Evolutionary conservation across 495 filamentous ascomycete genomes (phyloP).

Genomic region (Opeltia flavorubescens): DNA sequence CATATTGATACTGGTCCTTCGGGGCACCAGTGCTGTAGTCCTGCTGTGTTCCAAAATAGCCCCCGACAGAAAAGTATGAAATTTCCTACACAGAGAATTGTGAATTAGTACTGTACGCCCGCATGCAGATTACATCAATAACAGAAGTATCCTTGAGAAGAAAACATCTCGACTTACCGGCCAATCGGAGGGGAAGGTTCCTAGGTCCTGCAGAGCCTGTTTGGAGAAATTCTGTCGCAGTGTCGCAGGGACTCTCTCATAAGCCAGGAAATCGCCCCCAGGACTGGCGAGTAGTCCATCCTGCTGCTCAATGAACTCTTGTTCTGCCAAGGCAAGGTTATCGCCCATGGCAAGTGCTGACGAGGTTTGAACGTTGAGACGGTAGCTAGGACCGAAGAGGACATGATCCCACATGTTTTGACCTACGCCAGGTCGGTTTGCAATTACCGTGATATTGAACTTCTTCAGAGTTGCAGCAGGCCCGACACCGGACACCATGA

Average conservation of each 20-base stretch:
- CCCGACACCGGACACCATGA: conserved; percentile 33
- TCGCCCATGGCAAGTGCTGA: conserved; percentile 9
- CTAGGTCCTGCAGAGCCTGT: conserved; percentile 10
- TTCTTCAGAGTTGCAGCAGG: conserved; percentile 14
- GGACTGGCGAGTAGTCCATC: conserved; percentile 9
- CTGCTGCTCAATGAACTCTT: too few relatives aligned
- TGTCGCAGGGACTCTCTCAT: conserved; percentile 22
- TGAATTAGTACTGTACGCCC: too few relatives aligned
- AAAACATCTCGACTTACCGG: conserved; percentile 36
- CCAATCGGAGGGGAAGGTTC: conserved; percentile 29
- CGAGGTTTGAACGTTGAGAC: conserved; percentile 25
- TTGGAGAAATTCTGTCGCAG: conserved; percentile 12
- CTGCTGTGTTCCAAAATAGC: conserved; percentile 12
- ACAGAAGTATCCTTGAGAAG: conserved; percentile 13
- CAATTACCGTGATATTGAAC: conserved; percentile 18
- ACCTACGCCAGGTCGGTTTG: conserved; percentile 18
- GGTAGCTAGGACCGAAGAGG: conserved; percentile 20
- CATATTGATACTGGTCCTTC: conserved; percentile 26
- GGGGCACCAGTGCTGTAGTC: conserved; percentile 9
- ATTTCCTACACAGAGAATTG: too few relatives aligned
- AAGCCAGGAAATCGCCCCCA: conserved; percentile 20
- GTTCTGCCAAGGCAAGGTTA: conserved; percentile 1
- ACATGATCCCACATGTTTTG: conserved; percentile 20
- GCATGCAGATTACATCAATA: neutral
- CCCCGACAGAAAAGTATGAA: conserved; percentile 19